Evolutionary conservation across 2,329 filamentous ascomycete species (phyloP), one percentile per base, ranked within the genome.

Genomic region (Zasmidium cellare): DNA sequence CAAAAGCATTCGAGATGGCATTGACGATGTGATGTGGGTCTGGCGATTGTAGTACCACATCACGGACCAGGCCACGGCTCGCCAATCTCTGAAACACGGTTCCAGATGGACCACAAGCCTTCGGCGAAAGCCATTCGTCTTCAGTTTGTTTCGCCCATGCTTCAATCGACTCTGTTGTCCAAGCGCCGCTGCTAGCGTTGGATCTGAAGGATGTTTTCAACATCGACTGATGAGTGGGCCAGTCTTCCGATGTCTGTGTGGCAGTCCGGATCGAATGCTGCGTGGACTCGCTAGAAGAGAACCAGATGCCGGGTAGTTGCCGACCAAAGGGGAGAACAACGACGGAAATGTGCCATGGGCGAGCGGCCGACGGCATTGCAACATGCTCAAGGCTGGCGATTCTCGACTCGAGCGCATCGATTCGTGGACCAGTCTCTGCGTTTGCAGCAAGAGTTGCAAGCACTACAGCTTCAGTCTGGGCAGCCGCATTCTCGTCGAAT

Each of bases 321-420:
- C 76, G 73, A 3, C 82, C 82, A 71, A 90, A 93, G 1, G 90
- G 90, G 7, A 92, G 72, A 57, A 92, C 85, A 1, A 92, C 85
- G 3, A 92, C 87, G 68, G 92, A 89, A 1, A 93, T 77, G 63
- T 89, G 84, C 87, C 89, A 92, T 0, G 89, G 87, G 44, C 83
- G 79, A 45, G 75, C 74, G 24, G 78, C 77, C 0, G 87, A 85
- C n/a, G 89, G 88, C 25, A 85, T 72, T 9, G 82, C 70, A 3
- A 71, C 76, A 5, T 81, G 80, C 70, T 89, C 86, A 9, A 90
- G 77, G 46, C 83, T 77, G 25, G 77, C 67, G 3, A 82, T 61
- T 3, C 79, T 75, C 20, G 75, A 73, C 61, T 83, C 81, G 9
- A 84, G 74, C 35, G 72, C 73, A 48, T 78, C 75, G 23, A 84